phyloP scores from a whole-genome alignment of 2,329 filamentous ascomycete genomes.

The Diaporthe sp. region DNA sequence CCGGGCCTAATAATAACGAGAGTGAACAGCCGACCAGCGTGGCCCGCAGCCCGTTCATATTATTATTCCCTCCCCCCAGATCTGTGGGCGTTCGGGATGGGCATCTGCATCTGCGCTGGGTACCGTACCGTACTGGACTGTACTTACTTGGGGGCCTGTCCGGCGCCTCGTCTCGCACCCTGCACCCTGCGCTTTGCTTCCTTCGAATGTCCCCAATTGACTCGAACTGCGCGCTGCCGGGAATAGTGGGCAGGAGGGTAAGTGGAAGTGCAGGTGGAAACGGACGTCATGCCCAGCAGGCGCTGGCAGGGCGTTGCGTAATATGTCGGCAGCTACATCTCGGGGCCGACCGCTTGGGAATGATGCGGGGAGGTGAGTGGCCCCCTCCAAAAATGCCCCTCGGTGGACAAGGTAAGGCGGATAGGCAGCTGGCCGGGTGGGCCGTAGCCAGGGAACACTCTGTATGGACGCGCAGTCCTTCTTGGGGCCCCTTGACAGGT shows the following conservation, averaged over 20 bases:
- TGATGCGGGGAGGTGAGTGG: constrained; percentile 15
- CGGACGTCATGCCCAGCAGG: constrained; percentile 23
- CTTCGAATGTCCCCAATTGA: not conserved
- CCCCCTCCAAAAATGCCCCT: not conserved
- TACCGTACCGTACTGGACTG: not conserved
- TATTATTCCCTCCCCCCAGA: constrained; percentile 1
- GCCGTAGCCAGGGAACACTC: not conserved
- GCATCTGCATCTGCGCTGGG: constrained; percentile 11
- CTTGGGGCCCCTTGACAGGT: not conserved
- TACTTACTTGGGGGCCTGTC: not conserved
- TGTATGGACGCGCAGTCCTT: not conserved
- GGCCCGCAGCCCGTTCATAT: not conserved
- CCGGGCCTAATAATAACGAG: constrained; percentile 10
- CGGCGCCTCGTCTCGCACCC: not conserved
- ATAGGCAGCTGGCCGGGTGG: not conserved
- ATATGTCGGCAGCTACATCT: constrained; percentile 27
- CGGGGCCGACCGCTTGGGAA: constrained; percentile 17
- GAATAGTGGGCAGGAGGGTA: not conserved
- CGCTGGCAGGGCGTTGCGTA: constrained; percentile 21
- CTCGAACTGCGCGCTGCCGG: constrained; percentile 3
- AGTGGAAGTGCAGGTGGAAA: constrained; percentile 11
- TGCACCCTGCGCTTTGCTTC: not conserved
- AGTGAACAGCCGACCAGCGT: constrained; percentile 7
- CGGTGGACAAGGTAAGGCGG: not conserved
- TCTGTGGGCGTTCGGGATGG: constrained; percentile 22